Evolutionary conservation across 495 filamentous ascomycete species (phyloP), one percentile per base, ranked within the genome.

Genomic region (Penicillium riverlandense): DNA sequence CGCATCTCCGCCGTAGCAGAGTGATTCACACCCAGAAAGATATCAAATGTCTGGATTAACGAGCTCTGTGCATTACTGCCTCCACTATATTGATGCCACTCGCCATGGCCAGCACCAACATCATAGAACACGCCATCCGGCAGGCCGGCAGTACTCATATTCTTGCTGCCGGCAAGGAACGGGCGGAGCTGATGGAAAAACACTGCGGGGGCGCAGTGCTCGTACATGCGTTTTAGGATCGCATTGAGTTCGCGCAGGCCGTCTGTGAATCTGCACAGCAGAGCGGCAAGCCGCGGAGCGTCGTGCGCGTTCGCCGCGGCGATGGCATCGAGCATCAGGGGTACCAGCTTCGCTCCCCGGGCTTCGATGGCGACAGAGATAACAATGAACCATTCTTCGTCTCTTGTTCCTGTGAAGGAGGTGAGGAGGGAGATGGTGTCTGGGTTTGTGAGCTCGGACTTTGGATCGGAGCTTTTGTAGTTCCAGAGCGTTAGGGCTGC

Each of bases 361-460:
- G 91, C 91, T 70, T 98, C 92, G 54, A 98, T 92, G 40, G 91
- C 92, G 3, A 95, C 86, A 0, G 90, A 95, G 35, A 97, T 79
- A 10, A 96, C 75, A 58, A 95, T 95, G 62, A 98, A 98, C 92
- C 92, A 97, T 41, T 91, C 91, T 62, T 98, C 92, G 53, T 98
- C 92, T 33, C 90, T 74, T 9, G 88, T 86, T 14, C 87, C 92
- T 11, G 94, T 97, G 58, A 96, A 94, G 7, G 92, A 95, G 37
- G 76, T 72, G 44, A 92, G 70, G 1, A 86, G 84, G 12, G 82
- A 79, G 35, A 98, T 71, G 49, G 95, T 94, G 46, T 94, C 83
- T 13, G 94, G 77, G 38, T 82, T 76, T 48, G 95, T 87, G 38
- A 94, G 79, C 12, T 78, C 77, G 57, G 87, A 79, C 44, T 80